These are phyloP conservation scores for Aegilops longissima DNA, from an alignment of 176 grass and related monocot genomes.

Conservation along the genomic window DNA sequence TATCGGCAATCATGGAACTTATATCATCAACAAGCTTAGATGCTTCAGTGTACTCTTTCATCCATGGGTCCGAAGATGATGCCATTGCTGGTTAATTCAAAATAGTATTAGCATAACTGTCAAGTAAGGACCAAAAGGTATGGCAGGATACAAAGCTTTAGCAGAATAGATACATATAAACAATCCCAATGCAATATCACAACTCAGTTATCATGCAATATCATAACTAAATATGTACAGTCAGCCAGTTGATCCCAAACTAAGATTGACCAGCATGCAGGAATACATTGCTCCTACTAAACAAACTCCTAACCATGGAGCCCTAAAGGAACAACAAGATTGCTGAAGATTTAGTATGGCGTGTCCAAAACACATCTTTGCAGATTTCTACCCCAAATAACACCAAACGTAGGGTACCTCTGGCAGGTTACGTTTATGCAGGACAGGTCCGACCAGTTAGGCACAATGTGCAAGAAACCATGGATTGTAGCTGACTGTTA, in stretches of 20 bases:
- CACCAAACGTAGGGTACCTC: background rate
- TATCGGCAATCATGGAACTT: constrained; percentile 73
- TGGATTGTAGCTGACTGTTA: no score
- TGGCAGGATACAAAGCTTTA: constrained; percentile 2
- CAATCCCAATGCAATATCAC: background rate
- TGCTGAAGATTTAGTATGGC: background rate
- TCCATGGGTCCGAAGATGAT: constrained; percentile 70
- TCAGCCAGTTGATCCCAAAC: background rate
- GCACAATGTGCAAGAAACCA: no score
- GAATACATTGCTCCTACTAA: background rate
- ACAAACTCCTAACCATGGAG: background rate
- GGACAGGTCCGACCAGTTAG: background rate
- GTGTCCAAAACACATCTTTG: background rate
- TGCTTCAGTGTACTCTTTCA: constrained; percentile 78
- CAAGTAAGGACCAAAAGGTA: background rate
- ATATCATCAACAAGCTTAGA: constrained; percentile 83
- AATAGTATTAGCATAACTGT: constrained; percentile 35
- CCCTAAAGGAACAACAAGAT: background rate
- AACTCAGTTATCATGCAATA: background rate
- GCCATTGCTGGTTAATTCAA: constrained; percentile 59
- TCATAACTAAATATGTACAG: background rate
- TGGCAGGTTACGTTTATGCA: background rate
- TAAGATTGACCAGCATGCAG: background rate
- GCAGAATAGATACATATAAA: background rate
- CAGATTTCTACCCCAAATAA: background rate